Evolutionary conservation across 1,139 yeast species (phyloP).

Genomic region (Geotrichum restrictum): DNA sequence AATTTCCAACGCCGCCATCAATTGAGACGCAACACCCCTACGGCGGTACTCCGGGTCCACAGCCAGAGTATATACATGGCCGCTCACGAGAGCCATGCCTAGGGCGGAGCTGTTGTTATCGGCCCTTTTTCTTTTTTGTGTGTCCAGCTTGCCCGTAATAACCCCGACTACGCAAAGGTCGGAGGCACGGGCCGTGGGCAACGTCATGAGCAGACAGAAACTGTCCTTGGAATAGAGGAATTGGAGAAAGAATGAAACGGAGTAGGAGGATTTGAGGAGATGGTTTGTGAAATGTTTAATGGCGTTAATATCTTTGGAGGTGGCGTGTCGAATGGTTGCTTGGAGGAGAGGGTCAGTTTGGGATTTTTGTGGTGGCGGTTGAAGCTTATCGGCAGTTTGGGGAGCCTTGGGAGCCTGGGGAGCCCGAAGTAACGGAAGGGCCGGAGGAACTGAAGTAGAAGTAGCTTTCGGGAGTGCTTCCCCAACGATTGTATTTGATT

Average conservation of each 20-base stretch:
- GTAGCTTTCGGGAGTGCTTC: neutral
- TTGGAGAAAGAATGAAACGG: constrained; percentile 27
- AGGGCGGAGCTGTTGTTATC: constrained; percentile 4
- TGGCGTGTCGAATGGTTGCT: constrained; percentile 5
- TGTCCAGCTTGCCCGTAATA: constrained; percentile 25
- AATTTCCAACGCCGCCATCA: constrained; percentile 20
- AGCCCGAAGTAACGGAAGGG: neutral
- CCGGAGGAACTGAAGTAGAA: neutral
- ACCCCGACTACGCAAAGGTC: constrained; percentile 22
- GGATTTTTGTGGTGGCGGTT: no score
- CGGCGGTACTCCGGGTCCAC: constrained; percentile 25
- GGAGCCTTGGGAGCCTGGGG: neutral
- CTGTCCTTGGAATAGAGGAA: constrained; percentile 23
- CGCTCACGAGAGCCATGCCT: constrained; percentile 10
- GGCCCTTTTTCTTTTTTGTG: constrained; percentile 17
- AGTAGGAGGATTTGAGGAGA: constrained; percentile 23
- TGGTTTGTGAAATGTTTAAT: constrained; percentile 23
- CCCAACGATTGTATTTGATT: neutral
- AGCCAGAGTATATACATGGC: constrained; percentile 25
- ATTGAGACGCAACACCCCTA: constrained; percentile 26
- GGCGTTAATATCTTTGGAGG: constrained; percentile 19
- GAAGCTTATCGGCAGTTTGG: no score
- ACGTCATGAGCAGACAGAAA: constrained; percentile 21
- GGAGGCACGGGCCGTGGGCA: constrained; percentile 13
- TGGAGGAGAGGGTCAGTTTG: neutral